Conservation (phyloP, 306 rosid species). For the Clitoria ternatea region DNA sequence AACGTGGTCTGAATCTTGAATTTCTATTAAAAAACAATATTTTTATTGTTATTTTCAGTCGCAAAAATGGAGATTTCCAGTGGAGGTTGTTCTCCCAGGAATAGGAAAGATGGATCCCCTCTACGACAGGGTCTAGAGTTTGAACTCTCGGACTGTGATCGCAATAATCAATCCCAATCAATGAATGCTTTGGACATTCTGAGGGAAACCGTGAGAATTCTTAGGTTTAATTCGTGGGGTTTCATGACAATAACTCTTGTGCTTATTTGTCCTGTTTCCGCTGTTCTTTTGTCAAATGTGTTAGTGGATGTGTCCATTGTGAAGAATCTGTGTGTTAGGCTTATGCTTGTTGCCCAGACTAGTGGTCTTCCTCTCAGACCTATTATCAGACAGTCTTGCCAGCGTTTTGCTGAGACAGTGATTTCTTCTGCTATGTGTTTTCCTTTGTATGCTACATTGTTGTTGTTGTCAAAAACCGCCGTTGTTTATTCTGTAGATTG, state of each 20-base stretch:
- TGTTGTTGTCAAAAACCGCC: constrained; percentile 70
- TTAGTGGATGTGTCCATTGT: constrained; percentile 63
- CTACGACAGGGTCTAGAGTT: constrained; percentile 32
- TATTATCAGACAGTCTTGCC: constrained; percentile 75
- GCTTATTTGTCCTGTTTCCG: constrained; percentile 82
- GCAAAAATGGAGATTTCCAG: constrained; percentile 53
- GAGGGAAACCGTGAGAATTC: constrained; percentile 78
- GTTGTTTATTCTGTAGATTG: constrained; percentile 86
- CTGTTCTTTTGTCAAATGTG: constrained; percentile 64
- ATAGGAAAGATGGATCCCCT: constrained; percentile 53
- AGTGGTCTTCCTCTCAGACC: constrained; percentile 87
- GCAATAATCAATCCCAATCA: constrained; percentile 37
- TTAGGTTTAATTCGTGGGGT: constrained; percentile 71
- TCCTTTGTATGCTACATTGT: constrained; percentile 65
- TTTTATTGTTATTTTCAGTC: neutral
- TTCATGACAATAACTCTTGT: constrained; percentile 58
- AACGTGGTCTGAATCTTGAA: constrained; percentile 1
- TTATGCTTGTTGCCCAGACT: constrained; percentile 67
- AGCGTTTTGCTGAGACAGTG: constrained; percentile 60
- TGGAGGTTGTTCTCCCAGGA: constrained; percentile 50
- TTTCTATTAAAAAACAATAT: constrained; percentile 20
- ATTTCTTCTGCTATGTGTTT: constrained; percentile 59
- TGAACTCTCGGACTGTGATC: constrained; percentile 33
- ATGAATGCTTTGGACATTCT: constrained; percentile 92
- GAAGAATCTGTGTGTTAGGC: constrained; percentile 58